Percentiles rank a stretch among this genome's conserved stretches.
These are phyloP conservation scores for Starmerella sirachaensis DNA, from an alignment of 805 yeast genomes.

Conservation along the genomic window DNA sequence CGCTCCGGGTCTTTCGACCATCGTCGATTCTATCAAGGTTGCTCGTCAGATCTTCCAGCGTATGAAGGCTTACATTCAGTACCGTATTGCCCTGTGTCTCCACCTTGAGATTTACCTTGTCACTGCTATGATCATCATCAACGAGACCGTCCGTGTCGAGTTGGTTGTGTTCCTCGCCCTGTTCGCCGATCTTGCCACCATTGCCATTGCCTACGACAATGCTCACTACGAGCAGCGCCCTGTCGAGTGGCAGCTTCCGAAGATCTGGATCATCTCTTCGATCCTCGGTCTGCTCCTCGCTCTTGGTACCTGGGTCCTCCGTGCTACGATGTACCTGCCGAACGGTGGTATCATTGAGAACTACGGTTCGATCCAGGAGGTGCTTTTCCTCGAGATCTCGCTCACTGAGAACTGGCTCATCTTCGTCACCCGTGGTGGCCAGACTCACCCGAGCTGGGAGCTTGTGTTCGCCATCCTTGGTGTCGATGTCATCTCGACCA, in stretches of 20 bases:
- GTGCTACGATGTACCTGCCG: conserved; percentile 83
- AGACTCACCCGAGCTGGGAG: conserved; percentile 98
- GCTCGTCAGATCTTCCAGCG: conserved; percentile 98
- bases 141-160: conserved; percentile 75
- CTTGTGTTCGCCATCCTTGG: conserved; percentile 82
- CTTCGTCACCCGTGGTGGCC: conserved; percentile 96
- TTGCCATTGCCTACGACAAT: conserved; percentile 93
- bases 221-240: conserved; percentile 92
- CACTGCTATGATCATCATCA: conserved; percentile 89
- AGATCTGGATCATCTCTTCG: conserved; percentile 95
- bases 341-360: conserved; percentile 75
- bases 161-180: conserved; percentile 91
- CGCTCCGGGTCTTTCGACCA: conserved; percentile 91
- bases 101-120: conserved; percentile 92
- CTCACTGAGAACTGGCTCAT: conserved; percentile 96
- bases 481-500: conserved; percentile 84
- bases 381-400: conserved; percentile 84
- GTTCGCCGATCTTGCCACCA: conserved; percentile 94
- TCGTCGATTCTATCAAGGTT: conserved; percentile 87
- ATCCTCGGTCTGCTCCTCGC: conserved; percentile 78
- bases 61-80: conserved; percentile 95
- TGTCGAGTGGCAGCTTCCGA: conserved; percentile 93
- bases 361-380: conserved; percentile 92
- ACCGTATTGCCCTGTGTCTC: conserved; percentile 92
- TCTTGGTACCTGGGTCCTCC: conserved; percentile 86